phyloP scores from a whole-genome alignment of 805 yeast species.

The Tetrapisispora fleetii region DNA sequence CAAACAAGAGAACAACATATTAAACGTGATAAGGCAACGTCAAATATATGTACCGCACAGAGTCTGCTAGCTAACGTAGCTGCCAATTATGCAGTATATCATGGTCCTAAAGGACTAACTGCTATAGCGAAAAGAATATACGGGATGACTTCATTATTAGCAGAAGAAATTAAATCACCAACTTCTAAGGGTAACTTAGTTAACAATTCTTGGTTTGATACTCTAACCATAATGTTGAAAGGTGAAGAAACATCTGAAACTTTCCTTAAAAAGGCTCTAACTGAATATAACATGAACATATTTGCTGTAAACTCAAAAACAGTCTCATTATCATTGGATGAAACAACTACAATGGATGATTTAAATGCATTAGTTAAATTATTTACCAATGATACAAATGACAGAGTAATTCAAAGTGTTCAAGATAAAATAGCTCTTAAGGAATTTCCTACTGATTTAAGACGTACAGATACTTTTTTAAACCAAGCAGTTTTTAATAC shows the following conservation, averaged over 20 bases:
- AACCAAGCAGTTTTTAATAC: conserved; percentile 70
- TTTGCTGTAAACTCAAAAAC: conserved; percentile 53
- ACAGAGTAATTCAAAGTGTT: conserved; percentile 8
- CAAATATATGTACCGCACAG: conserved; percentile 97
- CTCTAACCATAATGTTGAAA: conserved; percentile 54
- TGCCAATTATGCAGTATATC: conserved; percentile 92
- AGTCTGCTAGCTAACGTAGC: conserved; percentile 92
- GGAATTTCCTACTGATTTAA: conserved; percentile 37
- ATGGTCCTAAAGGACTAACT: conserved; percentile 80
- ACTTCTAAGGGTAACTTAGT: conserved; percentile 37
- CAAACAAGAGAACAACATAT: conserved; percentile 99
- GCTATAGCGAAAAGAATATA: conserved; percentile 69
- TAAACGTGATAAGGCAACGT: conserved; percentile 94
- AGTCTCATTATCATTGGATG: conserved; percentile 83
- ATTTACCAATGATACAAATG: conserved; percentile 39
- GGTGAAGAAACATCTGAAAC: conserved; percentile 43
- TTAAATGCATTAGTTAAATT: conserved; percentile 45
- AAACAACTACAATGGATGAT: conserved; percentile 62
- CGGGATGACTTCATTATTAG: conserved; percentile 65
- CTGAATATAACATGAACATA: conserved; percentile 59
- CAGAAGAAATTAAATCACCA: conserved; percentile 39
- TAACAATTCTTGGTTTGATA: conserved; percentile 74
- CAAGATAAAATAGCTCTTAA: conserved; percentile 32
- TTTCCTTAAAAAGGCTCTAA: conserved; percentile 48
- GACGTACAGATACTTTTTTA: conserved; percentile 52